Evolutionary conservation across 345 rosid species (phyloP).

Genomic region (Draba incana): DNA sequence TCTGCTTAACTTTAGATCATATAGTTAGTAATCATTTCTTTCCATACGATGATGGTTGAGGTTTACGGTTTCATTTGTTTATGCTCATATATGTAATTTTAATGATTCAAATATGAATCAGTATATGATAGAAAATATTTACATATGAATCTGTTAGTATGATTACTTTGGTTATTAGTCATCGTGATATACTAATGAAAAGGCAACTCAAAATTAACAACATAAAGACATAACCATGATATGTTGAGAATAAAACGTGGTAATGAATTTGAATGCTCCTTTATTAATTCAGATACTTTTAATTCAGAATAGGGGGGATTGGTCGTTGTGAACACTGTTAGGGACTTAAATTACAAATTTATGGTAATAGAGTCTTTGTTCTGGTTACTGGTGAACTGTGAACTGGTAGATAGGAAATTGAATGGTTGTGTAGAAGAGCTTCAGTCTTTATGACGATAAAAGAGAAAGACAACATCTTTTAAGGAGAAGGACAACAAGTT

Average conservation of each 20-base stretch:
- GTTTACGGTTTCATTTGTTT: not conserved
- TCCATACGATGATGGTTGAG: constrained; percentile 32
- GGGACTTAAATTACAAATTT: no score
- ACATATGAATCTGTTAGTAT: not conserved
- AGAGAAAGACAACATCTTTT: no score
- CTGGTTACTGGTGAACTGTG: no score
- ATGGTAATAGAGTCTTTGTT: no score
- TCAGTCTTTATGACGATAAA: no score
- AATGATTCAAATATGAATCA: constrained; percentile 1
- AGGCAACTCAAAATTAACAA: not conserved
- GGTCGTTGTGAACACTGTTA: no score
- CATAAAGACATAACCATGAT: not conserved
- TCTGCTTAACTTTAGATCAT: not conserved
- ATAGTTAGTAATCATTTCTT: constrained; percentile 19
- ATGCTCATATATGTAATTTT: constrained; percentile 19
- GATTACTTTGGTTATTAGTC: not conserved
- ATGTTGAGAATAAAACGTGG: not conserved
- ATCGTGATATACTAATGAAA: constrained; percentile 2
- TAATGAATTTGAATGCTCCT: constrained; percentile 1
- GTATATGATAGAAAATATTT: not conserved
- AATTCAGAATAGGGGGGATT: not conserved
- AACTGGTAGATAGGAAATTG: no score
- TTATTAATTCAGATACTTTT: not conserved
- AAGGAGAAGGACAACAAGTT: no score
- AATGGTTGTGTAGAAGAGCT: no score